Evolutionary conservation across 2,329 filamentous ascomycete genomes (phyloP).

Genomic region (Coleophoma crateriformis): DNA sequence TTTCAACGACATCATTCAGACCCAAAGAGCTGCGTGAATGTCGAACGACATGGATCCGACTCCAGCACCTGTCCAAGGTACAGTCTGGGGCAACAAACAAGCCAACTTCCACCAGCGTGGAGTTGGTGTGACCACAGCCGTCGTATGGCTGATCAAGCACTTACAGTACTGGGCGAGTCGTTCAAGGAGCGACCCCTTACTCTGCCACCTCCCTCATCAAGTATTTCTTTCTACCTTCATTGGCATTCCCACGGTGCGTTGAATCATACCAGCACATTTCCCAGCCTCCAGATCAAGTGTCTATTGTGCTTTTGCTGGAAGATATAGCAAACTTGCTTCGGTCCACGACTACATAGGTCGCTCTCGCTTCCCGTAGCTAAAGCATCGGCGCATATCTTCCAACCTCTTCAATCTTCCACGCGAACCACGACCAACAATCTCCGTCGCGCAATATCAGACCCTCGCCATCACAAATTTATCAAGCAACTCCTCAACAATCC

Average conservation of each 20-base stretch:
- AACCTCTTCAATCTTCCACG: not conserved
- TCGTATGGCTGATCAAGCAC: not conserved
- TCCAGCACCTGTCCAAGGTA: not conserved
- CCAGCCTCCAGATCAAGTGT: not conserved
- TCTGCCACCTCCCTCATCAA: not conserved
- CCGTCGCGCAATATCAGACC: not conserved
- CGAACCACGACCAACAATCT: conserved; percentile 1
- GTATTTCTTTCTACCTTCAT: not conserved
- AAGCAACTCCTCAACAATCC: not conserved
- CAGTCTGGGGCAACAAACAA: not conserved
- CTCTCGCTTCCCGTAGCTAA: conserved; percentile 1
- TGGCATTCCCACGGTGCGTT: not conserved
- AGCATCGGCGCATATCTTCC: conserved; percentile 1
- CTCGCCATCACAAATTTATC: conserved; percentile 4
- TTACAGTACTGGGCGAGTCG: not conserved
- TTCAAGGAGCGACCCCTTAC: not conserved
- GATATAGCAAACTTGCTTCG: too few relatives aligned
- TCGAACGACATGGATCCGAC: too few relatives aligned
- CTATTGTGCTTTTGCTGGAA: not conserved
- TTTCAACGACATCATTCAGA: too few relatives aligned
- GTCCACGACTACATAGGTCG: not conserved
- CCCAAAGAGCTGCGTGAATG: too few relatives aligned
- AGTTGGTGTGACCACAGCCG: not conserved
- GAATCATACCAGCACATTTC: not conserved
- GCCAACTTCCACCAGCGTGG: conserved; percentile 1